These are phyloP conservation scores for Candida easanensis DNA, from an alignment of 805 yeast species.

Conservation along the genomic window DNA sequence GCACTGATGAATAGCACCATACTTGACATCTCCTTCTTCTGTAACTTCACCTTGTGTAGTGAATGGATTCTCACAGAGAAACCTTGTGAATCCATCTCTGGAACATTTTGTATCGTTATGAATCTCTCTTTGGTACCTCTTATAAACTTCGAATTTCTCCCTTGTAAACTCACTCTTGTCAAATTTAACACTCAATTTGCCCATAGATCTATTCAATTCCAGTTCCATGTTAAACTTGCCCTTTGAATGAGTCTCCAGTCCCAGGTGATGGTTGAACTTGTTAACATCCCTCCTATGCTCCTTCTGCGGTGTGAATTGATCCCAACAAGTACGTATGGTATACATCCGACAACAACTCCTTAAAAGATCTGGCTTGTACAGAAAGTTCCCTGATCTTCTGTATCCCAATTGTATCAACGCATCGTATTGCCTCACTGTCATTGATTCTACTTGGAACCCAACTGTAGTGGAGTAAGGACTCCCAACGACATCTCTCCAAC, in stretches of 20 bases:
- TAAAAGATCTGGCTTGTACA: slow-evolving; percentile 65
- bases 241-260: slow-evolving; percentile 4
- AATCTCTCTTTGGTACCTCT: slow-evolving; percentile 65
- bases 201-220: slow-evolving; percentile 31
- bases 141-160: slow-evolving; percentile 62
- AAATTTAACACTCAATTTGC: slow-evolving; percentile 39
- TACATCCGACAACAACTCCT: slow-evolving; percentile 77
- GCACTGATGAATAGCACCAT: slow-evolving; percentile 77
- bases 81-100: slow-evolving; percentile 50
- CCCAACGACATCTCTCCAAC: slow-evolving; percentile 27
- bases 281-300: slow-evolving; percentile 67
- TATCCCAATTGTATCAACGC: slow-evolving; percentile 67
- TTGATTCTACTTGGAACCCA: slow-evolving; percentile 41
- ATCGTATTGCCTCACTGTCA: slow-evolving; percentile 58
- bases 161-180: slow-evolving; percentile 50
- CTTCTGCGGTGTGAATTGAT: slow-evolving; percentile 48
- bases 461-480: slow-evolving; percentile 22
- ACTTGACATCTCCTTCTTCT: slow-evolving; percentile 18
- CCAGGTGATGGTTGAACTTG: slow-evolving; percentile 40
- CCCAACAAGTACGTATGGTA: slow-evolving; percentile 64
- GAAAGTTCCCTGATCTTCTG: slow-evolving; percentile 71
- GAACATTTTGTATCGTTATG: slow-evolving; percentile 62
- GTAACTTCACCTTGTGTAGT: slow-evolving; percentile 16
- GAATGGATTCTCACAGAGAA: slow-evolving; percentile 72
- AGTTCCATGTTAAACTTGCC: slow-evolving; percentile 29